Evolutionary conservation across 345 rosid genomes (phyloP).

Genomic region (Microthlaspi erraticum): DNA sequence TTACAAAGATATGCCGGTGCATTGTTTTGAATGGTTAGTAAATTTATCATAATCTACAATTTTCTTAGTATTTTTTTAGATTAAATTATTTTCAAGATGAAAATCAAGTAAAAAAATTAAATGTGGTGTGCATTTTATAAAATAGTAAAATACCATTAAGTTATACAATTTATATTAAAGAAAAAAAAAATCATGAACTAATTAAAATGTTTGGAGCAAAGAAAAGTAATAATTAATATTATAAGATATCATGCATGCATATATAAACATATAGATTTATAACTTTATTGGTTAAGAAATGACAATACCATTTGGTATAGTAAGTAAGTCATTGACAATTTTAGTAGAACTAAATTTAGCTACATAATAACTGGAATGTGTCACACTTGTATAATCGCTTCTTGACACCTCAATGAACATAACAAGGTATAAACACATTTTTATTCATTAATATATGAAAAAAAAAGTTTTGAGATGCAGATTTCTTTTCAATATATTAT

Average conservation of each 20-base stretch:
- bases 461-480: neutral
- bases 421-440: neutral
- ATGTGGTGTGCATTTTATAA: neutral
- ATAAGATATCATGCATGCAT: neutral
- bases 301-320: neutral
- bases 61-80: neutral
- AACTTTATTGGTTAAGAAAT: neutral
- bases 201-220: neutral
- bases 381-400: neutral
- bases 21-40: neutral
- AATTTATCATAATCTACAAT: neutral
- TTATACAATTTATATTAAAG: neutral
- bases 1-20: too few species aligned
- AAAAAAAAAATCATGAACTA: neutral
- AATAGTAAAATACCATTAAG: neutral
- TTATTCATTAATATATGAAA: neutral
- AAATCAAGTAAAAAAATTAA: neutral
- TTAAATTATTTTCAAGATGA: neutral
- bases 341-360: neutral
- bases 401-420: conserved; percentile 4
- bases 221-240: neutral
- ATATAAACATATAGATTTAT: neutral
- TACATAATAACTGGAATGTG: neutral
- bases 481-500: conserved; percentile 8
- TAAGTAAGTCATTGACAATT: neutral